Conservation (phyloP, 352 stramenopile genomes). For the Phytophthora cajani region DNA sequence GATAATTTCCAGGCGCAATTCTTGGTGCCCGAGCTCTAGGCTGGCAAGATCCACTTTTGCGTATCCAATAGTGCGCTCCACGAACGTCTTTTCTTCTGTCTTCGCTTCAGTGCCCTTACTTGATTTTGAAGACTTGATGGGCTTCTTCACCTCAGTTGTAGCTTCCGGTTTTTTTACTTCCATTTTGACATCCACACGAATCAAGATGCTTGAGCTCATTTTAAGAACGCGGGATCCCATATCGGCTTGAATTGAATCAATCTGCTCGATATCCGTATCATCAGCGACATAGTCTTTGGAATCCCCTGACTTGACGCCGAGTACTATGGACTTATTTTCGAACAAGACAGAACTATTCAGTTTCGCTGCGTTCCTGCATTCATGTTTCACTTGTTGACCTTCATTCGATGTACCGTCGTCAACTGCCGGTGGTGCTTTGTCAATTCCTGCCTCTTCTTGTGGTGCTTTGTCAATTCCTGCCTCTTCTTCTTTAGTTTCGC, state of each 20-base stretch:
- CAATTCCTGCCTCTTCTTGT: neutral
- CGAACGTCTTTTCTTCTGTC: neutral
- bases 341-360: constrained; percentile 25
- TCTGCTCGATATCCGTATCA: constrained; percentile 1
- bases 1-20: constrained; percentile 51
- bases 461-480: neutral
- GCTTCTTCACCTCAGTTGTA: neutral
- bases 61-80: constrained; percentile 39
- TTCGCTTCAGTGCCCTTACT: constrained; percentile 14
- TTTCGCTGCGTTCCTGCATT: neutral
- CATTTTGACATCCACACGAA: constrained; percentile 40
- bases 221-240: constrained; percentile 34
- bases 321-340: constrained; percentile 25
- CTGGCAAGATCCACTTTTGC: constrained; percentile 60
- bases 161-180: neutral
- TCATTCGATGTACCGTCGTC: neutral
- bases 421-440: neutral
- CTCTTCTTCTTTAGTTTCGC: neutral
- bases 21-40: constrained; percentile 43
- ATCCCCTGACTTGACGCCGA: constrained; percentile 22
- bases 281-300: neutral
- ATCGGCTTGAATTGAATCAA: constrained; percentile 5
- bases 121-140: neutral
- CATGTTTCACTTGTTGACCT: neutral
- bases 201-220: constrained; percentile 53